These are phyloP conservation scores for Dissophora globulifera DNA, from an alignment of 192 early-diverging fungal genomes.

Conservation along the genomic window DNA sequence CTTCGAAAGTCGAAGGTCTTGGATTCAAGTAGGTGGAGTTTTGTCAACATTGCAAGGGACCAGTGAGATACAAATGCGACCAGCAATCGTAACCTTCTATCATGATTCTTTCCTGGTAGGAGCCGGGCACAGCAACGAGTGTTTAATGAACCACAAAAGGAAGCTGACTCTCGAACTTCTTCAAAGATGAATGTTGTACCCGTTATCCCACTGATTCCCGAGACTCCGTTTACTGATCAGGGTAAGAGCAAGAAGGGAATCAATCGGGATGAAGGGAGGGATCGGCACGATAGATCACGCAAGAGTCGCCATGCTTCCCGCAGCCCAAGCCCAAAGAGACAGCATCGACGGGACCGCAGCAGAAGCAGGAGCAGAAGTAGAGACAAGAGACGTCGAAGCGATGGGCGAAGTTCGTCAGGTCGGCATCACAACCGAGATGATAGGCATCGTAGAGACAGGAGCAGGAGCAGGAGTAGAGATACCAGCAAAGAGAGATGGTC, in stretches of 20 bases:
- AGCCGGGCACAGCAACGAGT: conserved; percentile 6
- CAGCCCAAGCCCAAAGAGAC: conserved; percentile 1
- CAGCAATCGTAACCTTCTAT: neutral
- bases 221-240: neutral
- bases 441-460: neutral
- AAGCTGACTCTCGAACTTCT: neutral
- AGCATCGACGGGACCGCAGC: neutral
- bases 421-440: neutral
- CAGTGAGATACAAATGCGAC: too few species aligned
- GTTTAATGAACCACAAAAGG: neutral
- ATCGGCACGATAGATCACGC: too few species aligned
- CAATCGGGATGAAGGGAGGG: too few species aligned
- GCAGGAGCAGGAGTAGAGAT: neutral
- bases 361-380: neutral
- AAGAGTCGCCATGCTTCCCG: too few species aligned
- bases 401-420: neutral
- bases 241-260: neutral
- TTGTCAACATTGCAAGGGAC: too few species aligned
- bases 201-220: conserved; percentile 7
- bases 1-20: conserved; percentile 20
- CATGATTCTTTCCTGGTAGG: neutral
- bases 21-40: conserved; percentile 27
- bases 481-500: conserved; percentile 1
- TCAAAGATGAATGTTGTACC: neutral
- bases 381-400: neutral